Percentiles rank a stretch among this genome's conserved stretches.
These are phyloP conservation scores for Aspergillus ellipticus DNA, from an alignment of 495 filamentous ascomycete species.

Conservation along the genomic window DNA sequence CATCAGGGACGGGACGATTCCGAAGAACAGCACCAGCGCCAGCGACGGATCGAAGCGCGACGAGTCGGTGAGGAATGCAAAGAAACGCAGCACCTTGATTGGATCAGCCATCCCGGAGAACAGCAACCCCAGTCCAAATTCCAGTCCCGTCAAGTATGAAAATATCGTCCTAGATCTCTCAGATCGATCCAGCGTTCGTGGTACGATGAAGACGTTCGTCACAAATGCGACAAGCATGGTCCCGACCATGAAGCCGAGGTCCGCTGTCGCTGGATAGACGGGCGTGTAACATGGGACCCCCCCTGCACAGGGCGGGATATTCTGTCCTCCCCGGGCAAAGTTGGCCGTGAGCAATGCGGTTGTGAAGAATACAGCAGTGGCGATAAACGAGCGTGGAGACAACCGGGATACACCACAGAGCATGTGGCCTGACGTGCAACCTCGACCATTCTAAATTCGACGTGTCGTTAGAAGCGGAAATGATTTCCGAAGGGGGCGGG, in stretches of 20 bases:
- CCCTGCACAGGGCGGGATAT: slow-evolving; percentile 34
- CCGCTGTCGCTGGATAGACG: slow-evolving; percentile 37
- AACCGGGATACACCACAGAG: slow-evolving; percentile 54
- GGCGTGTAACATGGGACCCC: slow-evolving; percentile 48
- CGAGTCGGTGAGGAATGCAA: slow-evolving; percentile 41
- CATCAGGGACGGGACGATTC: slow-evolving; percentile 42
- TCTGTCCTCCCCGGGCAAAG: slow-evolving; percentile 23
- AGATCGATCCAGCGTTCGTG: slow-evolving; percentile 25
- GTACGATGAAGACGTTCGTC: slow-evolving; percentile 30
- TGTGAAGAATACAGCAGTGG: slow-evolving; percentile 54
- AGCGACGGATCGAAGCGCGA: slow-evolving; percentile 53
- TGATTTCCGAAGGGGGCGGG: not conserved
- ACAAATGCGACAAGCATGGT: slow-evolving; percentile 29
- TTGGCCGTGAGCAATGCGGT: slow-evolving; percentile 49
- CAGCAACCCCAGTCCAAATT: slow-evolving; percentile 53
- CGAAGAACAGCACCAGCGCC: slow-evolving; percentile 48
- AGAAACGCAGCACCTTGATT: slow-evolving; percentile 52
- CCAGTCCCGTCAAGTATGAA: slow-evolving; percentile 44
- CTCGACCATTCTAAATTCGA: slow-evolving; percentile 41
- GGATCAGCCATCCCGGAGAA: slow-evolving; percentile 55
- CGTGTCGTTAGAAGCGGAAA: slow-evolving; percentile 1
- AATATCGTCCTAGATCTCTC: slow-evolving; percentile 26
- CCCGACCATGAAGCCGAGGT: slow-evolving; percentile 33
- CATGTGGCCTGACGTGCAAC: slow-evolving; percentile 61
- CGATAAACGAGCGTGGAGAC: slow-evolving; percentile 48